Conservation (phyloP, 352 stramenopile species). For the Phytophthora pluvialis region DNA sequence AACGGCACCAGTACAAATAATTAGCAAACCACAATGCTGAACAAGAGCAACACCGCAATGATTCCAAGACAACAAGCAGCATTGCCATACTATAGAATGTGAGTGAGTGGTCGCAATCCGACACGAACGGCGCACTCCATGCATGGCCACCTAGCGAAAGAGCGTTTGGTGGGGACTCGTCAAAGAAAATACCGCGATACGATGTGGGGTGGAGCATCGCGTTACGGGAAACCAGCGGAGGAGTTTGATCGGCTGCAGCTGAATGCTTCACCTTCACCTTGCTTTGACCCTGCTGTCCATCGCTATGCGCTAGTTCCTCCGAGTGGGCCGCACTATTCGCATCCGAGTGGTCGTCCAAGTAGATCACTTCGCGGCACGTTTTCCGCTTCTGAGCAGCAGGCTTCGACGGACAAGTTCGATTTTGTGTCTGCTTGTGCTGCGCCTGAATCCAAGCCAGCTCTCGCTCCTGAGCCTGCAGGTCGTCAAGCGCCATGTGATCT, state of each 20-base stretch:
- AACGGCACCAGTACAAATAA: slow-evolving; percentile 17
- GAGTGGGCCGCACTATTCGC: slow-evolving; percentile 3
- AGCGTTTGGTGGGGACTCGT: slow-evolving; percentile 30
- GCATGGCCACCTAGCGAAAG: slow-evolving; percentile 3
- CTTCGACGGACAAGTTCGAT: slow-evolving; percentile 5
- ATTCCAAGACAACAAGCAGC: background rate
- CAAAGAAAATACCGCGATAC: slow-evolving; percentile 35
- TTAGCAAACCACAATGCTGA: slow-evolving; percentile 1
- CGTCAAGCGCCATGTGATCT: slow-evolving; percentile 36
- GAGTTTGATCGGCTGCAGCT: background rate
- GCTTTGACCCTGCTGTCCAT: slow-evolving; percentile 1
- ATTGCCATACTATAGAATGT: slow-evolving; percentile 42
- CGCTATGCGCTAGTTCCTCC: slow-evolving; percentile 2
- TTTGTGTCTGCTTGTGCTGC: slow-evolving; percentile 36
- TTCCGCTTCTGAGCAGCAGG: slow-evolving; percentile 16
- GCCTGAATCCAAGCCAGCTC: slow-evolving; percentile 43
- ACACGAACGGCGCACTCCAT: slow-evolving; percentile 25
- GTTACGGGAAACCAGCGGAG: background rate
- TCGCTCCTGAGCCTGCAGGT: slow-evolving; percentile 49
- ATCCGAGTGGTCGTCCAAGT: slow-evolving; percentile 23
- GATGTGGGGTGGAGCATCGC: slow-evolving; percentile 38
- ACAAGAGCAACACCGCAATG: background rate
- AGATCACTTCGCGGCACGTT: slow-evolving; percentile 18
- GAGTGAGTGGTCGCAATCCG: slow-evolving; percentile 31
- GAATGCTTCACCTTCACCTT: slow-evolving; percentile 3